phyloP scores from a whole-genome alignment of 345 rosid species.

The Citrus hindsii region DNA sequence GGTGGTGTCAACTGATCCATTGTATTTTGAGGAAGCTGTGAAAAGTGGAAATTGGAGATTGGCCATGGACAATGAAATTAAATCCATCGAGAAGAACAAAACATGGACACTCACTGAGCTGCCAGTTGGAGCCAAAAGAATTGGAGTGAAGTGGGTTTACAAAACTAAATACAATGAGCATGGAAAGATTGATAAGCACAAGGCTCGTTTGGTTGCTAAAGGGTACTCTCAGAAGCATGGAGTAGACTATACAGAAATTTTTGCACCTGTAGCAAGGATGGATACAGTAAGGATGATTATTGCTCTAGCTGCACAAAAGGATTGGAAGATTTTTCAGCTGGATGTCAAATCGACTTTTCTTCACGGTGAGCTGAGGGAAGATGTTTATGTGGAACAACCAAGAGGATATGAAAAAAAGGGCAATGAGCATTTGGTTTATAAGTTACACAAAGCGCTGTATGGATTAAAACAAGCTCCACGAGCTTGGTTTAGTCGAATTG shows the following conservation, averaged over 20 bases:
- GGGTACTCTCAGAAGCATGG: too few species aligned
- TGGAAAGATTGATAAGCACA: not conserved
- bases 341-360: too few species aligned
- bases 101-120: not conserved
- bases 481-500: not conserved
- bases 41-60: not conserved
- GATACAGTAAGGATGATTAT: too few species aligned
- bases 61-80: not conserved
- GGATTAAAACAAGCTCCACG: not conserved
- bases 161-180: not conserved
- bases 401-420: too few species aligned
- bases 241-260: too few species aligned
- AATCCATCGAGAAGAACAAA: not conserved
- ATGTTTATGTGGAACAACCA: too few species aligned
- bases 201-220: too few species aligned
- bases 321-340: too few species aligned
- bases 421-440: not conserved
- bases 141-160: not conserved
- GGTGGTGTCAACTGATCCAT: accelerated
- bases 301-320: too few species aligned
- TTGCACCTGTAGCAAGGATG: too few species aligned
- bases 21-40: not conserved
- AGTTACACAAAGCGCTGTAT: not conserved
- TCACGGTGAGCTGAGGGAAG: too few species aligned
- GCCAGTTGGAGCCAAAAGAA: not conserved